A percentile compares a stretch with the other conserved stretches of the same genome.
phyloP scores from a whole-genome alignment of 176 grass and related monocot species.

The Avena insularis region DNA sequence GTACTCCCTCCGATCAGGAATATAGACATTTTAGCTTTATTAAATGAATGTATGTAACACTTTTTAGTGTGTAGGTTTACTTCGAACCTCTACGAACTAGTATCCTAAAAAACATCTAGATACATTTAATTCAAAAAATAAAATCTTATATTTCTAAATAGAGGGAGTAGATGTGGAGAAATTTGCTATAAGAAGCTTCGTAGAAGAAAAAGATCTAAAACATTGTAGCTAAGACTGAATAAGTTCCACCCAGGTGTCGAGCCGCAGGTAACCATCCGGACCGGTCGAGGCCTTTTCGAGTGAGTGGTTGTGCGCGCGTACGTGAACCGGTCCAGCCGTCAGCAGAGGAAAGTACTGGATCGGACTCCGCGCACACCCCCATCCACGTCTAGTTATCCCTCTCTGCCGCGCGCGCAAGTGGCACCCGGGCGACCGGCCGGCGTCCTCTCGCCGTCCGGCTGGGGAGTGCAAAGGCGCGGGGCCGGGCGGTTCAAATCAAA shows the following conservation, averaged over 20 bases:
- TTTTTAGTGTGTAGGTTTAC: too few relatives aligned
- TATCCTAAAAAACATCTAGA: too few relatives aligned
- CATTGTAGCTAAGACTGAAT: neutral
- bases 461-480: neutral
- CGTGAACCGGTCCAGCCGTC: neutral
- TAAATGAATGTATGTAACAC: too few relatives aligned
- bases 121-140: too few relatives aligned
- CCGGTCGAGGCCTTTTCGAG: slow-evolving; percentile 21
- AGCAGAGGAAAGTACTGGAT: neutral
- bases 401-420: slow-evolving; percentile 1
- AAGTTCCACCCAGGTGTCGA: slow-evolving; percentile 7
- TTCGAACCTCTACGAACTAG: too few relatives aligned
- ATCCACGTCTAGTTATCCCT: neutral
- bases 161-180: too few relatives aligned
- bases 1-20: too few relatives aligned
- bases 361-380: neutral
- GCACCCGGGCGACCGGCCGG: neutral
- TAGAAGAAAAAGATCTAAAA: neutral
- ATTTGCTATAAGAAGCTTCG: neutral
- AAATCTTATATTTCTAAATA: too few relatives aligned
- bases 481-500: neutral
- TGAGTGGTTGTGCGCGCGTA: neutral
- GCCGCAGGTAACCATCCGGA: neutral
- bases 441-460: neutral
- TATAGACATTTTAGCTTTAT: too few relatives aligned